Percentiles rank a stretch among this genome's conserved stretches.
Conservation (phyloP, 2,329 filamentous ascomycete genomes). For the Coniosporium uncinatum region DNA sequence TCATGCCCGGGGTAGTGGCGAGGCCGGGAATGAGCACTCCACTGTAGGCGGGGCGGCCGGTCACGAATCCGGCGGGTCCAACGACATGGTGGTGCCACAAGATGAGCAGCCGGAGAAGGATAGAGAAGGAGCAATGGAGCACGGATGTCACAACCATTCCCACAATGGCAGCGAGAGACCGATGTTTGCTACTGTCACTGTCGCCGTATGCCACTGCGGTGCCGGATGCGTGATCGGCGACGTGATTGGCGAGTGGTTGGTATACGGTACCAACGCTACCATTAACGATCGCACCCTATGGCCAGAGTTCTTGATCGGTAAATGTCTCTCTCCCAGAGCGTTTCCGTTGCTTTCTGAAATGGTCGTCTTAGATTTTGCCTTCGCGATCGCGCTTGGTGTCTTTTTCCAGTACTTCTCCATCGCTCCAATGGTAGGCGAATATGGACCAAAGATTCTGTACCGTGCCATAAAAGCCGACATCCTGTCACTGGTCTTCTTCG, state of each 20-base stretch:
- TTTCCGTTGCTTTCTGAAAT: not conserved
- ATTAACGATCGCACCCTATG: constrained; percentile 10
- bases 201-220: constrained; percentile 22
- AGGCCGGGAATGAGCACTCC: not conserved
- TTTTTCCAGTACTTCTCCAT: constrained; percentile 24
- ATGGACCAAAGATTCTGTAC: constrained; percentile 13
- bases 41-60: not conserved
- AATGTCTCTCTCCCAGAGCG: no score
- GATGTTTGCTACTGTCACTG: constrained; percentile 16
- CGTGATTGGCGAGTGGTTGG: constrained; percentile 23
- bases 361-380: constrained; percentile 13
- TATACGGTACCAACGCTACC: constrained; percentile 16
- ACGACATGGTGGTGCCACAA: not conserved
- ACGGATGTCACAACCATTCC: constrained; percentile 1
- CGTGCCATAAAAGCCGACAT: constrained; percentile 20
- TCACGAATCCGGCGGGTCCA: not conserved
- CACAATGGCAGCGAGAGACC: constrained; percentile 9
- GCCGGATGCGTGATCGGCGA: constrained; percentile 23
- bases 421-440: constrained; percentile 21
- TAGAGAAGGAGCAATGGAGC: not conserved
- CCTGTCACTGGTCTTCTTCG: constrained; percentile 18
- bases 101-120: not conserved
- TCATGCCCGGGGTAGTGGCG: not conserved
- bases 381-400: constrained; percentile 20
- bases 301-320: not conserved